Evolutionary conservation across 139 green algal genomes (phyloP).

Genomic region (Coelastrella sp.): DNA sequence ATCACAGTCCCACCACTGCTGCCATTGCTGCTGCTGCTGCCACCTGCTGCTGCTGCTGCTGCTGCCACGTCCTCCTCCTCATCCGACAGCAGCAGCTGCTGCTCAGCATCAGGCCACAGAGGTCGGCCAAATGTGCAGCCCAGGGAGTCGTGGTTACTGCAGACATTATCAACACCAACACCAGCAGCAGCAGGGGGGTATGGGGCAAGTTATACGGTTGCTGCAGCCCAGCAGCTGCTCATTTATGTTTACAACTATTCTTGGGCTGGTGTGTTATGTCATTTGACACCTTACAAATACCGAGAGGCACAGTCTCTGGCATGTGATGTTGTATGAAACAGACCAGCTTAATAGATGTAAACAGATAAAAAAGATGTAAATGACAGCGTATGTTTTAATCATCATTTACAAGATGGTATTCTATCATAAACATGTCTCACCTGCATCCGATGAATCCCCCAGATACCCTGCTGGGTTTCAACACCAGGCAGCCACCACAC

Average conservation of each 20-base stretch:
- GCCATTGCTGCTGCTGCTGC: background rate
- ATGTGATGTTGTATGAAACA: too few relatives aligned
- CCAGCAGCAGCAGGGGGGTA: background rate
- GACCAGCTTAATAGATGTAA: too few relatives aligned
- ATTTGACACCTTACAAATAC: too few relatives aligned
- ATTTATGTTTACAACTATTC: background rate
- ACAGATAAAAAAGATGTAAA: too few relatives aligned
- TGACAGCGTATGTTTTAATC: too few relatives aligned
- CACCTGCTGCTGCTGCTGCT: slow-evolving; percentile 37
- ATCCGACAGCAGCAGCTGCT: slow-evolving; percentile 19
- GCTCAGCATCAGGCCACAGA: slow-evolving; percentile 39
- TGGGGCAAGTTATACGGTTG: background rate
- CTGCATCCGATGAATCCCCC: slow-evolving; percentile 61
- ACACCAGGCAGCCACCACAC: slow-evolving; percentile 68
- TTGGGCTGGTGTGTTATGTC: too few relatives aligned
- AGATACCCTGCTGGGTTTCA: slow-evolving; percentile 66
- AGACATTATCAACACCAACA: background rate
- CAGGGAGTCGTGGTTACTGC: slow-evolving; percentile 40
- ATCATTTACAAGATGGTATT: background rate
- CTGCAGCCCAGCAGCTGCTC: background rate
- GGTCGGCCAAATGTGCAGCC: slow-evolving; percentile 59
- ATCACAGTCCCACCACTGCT: slow-evolving; percentile 14
- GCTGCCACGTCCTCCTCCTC: background rate
- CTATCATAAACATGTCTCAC: background rate
- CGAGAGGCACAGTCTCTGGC: too few relatives aligned